Percentiles rank a stretch among this genome's conserved stretches.
These are phyloP conservation scores for Priceomyces fermenticarens DNA, from an alignment of 805 yeast genomes.

Conservation along the genomic window DNA sequence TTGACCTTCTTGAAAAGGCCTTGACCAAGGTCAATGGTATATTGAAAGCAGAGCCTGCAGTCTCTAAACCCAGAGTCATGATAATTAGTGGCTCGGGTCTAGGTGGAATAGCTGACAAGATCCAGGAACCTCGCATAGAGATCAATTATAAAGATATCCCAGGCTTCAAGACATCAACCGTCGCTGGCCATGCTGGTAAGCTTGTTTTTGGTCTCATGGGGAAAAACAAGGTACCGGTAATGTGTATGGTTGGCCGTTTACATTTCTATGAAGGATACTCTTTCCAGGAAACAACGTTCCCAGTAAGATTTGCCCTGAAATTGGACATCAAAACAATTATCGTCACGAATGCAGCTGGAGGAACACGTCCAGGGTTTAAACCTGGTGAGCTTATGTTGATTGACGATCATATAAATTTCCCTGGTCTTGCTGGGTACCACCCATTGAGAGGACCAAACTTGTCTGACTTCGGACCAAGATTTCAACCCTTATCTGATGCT, in stretches of 20 bases:
- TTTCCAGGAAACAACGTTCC: constrained; percentile 80
- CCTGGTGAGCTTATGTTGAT: constrained; percentile 93
- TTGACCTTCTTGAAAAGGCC: constrained; percentile 18
- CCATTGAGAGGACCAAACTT: constrained; percentile 87
- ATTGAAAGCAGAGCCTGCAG: constrained; percentile 5
- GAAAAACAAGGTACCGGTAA: constrained; percentile 65
- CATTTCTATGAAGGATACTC: constrained; percentile 91
- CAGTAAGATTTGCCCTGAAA: constrained; percentile 69
- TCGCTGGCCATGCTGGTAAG: constrained; percentile 85
- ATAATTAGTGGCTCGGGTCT: constrained; percentile 95
- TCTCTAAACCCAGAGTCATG: constrained; percentile 55
- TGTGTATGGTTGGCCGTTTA: constrained; percentile 91
- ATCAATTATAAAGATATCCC: constrained; percentile 72
- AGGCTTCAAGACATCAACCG: constrained; percentile 77
- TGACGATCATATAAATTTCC: constrained; percentile 83
- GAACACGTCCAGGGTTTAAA: constrained; percentile 59
- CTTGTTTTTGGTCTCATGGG: constrained; percentile 79
- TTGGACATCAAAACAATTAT: constrained; percentile 63
- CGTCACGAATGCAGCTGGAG: constrained; percentile 98
- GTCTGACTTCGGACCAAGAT: constrained; percentile 78
- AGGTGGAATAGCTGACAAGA: constrained; percentile 71
- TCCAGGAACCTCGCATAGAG: constrained; percentile 43
- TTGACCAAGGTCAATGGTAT: constrained; percentile 6
- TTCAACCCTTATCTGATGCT: constrained; percentile 85
- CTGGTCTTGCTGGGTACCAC: constrained; percentile 86